These are phyloP conservation scores for Thuja plicata DNA, from an alignment of 83 land plant species.

Conservation along the genomic window DNA sequence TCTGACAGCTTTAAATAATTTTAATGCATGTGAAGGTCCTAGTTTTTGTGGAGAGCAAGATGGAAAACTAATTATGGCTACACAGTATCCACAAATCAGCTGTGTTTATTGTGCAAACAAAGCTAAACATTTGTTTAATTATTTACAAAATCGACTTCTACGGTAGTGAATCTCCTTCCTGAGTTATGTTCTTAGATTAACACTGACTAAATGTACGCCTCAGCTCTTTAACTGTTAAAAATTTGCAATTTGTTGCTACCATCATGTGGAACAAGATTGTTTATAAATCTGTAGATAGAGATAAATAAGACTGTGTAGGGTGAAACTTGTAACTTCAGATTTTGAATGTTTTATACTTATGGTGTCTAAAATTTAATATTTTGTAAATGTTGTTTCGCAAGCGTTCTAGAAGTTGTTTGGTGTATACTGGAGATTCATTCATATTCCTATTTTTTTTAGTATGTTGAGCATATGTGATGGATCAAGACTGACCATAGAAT, in stretches of 20 bases:
- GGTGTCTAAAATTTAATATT: background rate
- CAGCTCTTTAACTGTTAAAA: background rate
- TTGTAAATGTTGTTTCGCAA: background rate
- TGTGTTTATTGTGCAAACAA: too few species aligned
- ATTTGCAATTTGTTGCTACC: too few species aligned
- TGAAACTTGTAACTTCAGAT: background rate
- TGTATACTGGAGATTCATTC: background rate
- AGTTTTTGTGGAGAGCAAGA: background rate
- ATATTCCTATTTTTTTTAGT: background rate
- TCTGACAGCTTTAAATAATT: background rate
- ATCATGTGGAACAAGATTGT: background rate
- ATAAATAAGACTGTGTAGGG: background rate
- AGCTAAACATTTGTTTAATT: background rate
- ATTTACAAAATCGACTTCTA: background rate
- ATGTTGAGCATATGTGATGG: background rate
- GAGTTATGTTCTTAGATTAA: background rate
- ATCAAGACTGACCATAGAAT: background rate
- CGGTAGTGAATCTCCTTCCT: background rate
- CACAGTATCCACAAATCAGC: background rate
- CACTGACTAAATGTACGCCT: background rate
- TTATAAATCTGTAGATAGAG: background rate
- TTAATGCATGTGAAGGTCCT: background rate
- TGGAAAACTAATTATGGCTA: too few species aligned
- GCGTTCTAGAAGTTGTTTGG: background rate
- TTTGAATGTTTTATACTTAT: too few species aligned